Evolutionary conservation across 1,139 yeast species (phyloP), one percentile per base, ranked within the genome.

Genomic region (Hanseniaspora uvarum): DNA sequence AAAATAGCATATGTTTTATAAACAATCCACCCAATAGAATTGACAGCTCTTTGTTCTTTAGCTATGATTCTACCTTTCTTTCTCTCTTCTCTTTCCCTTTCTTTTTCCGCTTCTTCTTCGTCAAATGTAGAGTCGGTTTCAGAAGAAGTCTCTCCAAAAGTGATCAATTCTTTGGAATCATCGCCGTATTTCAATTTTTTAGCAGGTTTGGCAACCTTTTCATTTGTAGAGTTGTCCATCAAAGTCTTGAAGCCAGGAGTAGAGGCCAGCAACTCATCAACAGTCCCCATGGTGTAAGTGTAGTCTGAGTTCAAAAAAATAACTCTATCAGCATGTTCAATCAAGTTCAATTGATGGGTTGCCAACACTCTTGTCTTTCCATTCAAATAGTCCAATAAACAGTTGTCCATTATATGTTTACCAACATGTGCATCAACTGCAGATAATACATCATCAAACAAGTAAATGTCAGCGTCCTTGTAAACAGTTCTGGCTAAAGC

Each of bases 341-440:
- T 74, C 59, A 84, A 72, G 8, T 86, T 76, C 56, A 85, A 70
- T 64, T 85, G 94, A 66, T 85, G 95, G 0, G 95, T 86, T 0
- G 89, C 94, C 63, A 86, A 72, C 16, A 86, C 62, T 57, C 94
- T 72, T 0, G 95, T 86, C 61, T 76, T 80, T 18, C 69, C 69
- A 52, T 68, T 67, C 60, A 86, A 65, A 44, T 80, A 57, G 0
- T 85, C 88, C 58, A 75, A 59, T 44, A 86, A 68, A 64, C 94
- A 84, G 19, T 76, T 68, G 47, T 78, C 77, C 76, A 86, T 77
- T 54, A 86, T 83, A 61, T 81, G 85, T 59, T 77, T 81, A 31
- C 94, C 94, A 24, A 86, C 95, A 61, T 83, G 79, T 5, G 94
- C 86, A 70, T 86, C 95, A n/a, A 86, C 95, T 0, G 95, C 95